These are phyloP conservation scores for Russula griseocarnosa DNA, from an alignment of 768 basidiomycete species.

Conservation along the genomic window DNA sequence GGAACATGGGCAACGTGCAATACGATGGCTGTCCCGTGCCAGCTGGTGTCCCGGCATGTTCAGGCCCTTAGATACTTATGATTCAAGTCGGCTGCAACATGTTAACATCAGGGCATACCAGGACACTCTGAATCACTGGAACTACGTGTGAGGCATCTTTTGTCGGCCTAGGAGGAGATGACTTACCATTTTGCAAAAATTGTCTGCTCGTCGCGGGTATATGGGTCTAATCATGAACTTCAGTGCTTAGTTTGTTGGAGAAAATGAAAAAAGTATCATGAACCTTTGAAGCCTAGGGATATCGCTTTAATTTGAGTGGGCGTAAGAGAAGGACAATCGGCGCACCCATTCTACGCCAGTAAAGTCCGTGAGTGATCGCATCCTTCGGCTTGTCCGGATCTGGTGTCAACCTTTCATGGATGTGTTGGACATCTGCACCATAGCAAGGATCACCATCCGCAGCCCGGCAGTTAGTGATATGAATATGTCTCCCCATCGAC, in stretches of 20 bases:
- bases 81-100: not conserved
- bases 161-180: not conserved
- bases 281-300: constrained; percentile 51
- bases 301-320: not conserved
- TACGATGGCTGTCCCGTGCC: constrained; percentile 47
- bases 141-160: constrained; percentile 7
- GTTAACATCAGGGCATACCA: constrained; percentile 34
- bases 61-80: constrained; percentile 39
- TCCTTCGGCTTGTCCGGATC: constrained; percentile 50
- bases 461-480: constrained; percentile 53
- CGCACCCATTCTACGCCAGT: constrained; percentile 56
- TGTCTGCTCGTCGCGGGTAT: constrained; percentile 50
- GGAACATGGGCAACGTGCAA: constrained; percentile 53
- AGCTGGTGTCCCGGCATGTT: constrained; percentile 39
- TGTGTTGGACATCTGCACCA: constrained; percentile 46
- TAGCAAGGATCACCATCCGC: constrained; percentile 38
- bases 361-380: constrained; percentile 49
- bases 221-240: constrained; percentile 44
- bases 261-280: not conserved
- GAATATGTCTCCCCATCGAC: constrained; percentile 54
- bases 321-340: constrained; percentile 21
- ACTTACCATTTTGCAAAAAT: constrained; percentile 53
- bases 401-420: constrained; percentile 42
- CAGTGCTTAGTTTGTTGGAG: not conserved
- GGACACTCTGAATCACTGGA: constrained; percentile 49